A percentile compares a stretch with the other conserved stretches of the same genome.
phyloP scores from a whole-genome alignment of 164 flowering plant genomes.

The Aristolochia contorta region DNA sequence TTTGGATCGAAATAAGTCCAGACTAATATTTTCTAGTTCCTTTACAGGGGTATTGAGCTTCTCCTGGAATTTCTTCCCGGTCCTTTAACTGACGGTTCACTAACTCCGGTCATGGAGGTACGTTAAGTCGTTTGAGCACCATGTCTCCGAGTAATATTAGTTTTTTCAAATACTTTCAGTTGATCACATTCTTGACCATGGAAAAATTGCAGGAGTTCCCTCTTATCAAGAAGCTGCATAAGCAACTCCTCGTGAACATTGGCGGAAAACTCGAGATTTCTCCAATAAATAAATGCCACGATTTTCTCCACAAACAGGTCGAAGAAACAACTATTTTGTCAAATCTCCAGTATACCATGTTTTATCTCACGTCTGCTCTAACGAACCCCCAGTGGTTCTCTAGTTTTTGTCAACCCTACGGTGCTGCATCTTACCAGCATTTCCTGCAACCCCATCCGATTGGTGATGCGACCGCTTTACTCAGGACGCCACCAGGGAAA shows the following conservation, averaged over 20 bases:
- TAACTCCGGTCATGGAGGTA: slow-evolving; percentile 22
- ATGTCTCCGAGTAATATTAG: not conserved
- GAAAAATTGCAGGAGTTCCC: slow-evolving; percentile 28
- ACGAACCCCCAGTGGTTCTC: too few relatives aligned
- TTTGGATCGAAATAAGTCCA: not conserved
- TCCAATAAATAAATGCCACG: too few relatives aligned
- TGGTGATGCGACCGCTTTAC: too few relatives aligned
- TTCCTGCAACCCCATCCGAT: too few relatives aligned
- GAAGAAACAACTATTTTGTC: too few relatives aligned
- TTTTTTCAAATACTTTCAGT: not conserved
- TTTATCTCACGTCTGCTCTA: too few relatives aligned
- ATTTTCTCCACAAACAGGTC: too few relatives aligned
- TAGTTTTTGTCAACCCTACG: too few relatives aligned
- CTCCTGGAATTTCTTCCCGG: slow-evolving; percentile 19
- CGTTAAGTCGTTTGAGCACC: not conserved
- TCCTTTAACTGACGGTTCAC: slow-evolving; percentile 18
- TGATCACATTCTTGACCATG: not conserved
- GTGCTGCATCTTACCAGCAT: too few relatives aligned
- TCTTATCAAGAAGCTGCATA: slow-evolving; percentile 17
- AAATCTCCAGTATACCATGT: too few relatives aligned
- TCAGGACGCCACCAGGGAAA: too few relatives aligned
- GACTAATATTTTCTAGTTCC: not conserved
- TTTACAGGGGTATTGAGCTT: slow-evolving; percentile 23
- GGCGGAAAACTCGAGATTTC: slow-evolving; percentile 11
- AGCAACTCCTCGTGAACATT: slow-evolving; percentile 19